Percentiles rank a stretch among this genome's conserved stretches.
Conservation (phyloP, 352 stramenopile species). For the Pythium monospermum region DNA sequence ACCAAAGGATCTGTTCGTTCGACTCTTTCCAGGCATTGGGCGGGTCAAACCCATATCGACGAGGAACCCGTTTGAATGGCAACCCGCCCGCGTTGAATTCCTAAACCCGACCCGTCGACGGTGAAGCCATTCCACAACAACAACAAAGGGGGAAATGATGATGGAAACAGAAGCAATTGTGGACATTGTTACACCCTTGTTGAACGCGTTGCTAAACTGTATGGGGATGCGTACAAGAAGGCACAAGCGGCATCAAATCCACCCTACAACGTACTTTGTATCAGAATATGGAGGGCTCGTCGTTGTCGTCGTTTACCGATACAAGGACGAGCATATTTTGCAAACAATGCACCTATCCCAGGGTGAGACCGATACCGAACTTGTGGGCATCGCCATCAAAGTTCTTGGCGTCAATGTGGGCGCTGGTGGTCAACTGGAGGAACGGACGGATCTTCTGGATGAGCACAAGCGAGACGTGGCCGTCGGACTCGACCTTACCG, state of each 20-base stretch:
- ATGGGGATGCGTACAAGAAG: too few species aligned
- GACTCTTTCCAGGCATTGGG: not conserved
- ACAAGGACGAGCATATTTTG: too few species aligned
- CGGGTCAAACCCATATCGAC: not conserved
- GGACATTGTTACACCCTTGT: too few species aligned
- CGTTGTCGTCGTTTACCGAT: too few species aligned
- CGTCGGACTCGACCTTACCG: constrained; percentile 84
- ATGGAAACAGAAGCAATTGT: constrained; percentile 3
- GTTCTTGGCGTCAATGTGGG: constrained; percentile 89
- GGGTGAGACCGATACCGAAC: constrained; percentile 85
- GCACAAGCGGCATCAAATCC: too few species aligned
- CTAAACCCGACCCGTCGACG: not conserved
- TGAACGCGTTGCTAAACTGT: too few species aligned
- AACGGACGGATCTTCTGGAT: constrained; percentile 86
- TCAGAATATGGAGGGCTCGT: too few species aligned
- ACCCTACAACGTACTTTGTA: too few species aligned
- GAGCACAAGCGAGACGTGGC: constrained; percentile 79
- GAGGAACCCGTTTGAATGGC: too few species aligned
- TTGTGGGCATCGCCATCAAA: constrained; percentile 89
- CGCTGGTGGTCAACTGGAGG: constrained; percentile 76
- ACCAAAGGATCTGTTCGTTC: not conserved
- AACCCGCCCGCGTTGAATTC: not conserved
- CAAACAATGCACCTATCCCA: constrained; percentile 56
- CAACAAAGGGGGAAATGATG: not conserved
- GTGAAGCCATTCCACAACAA: not conserved